Percentiles rank a stretch among this genome's conserved stretches.
These are phyloP conservation scores for Ascochyta viciae-villosae DNA, from an alignment of 2,329 filamentous ascomycete genomes.

Conservation along the genomic window DNA sequence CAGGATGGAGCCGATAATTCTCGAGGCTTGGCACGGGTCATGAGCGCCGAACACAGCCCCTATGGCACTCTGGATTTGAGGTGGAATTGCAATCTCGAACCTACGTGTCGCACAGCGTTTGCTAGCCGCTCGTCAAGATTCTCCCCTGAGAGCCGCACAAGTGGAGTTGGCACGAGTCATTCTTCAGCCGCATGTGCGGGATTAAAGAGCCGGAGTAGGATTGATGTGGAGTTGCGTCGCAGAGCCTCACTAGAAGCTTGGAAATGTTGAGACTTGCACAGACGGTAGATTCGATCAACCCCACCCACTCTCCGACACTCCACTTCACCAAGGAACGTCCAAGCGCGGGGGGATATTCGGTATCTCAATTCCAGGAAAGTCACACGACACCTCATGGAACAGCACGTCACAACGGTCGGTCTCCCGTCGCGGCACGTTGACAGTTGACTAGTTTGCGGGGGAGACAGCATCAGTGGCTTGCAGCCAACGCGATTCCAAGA, in stretches of 20 bases:
- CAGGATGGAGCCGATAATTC: slow-evolving; percentile 5
- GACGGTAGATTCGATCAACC: slow-evolving; percentile 7
- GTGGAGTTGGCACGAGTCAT: slow-evolving; percentile 14
- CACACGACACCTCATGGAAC: slow-evolving; percentile 10
- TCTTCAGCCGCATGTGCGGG: slow-evolving; percentile 20
- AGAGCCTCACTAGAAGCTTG: slow-evolving; percentile 20
- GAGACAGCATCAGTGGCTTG: slow-evolving; percentile 16
- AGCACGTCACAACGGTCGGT: slow-evolving; percentile 10
- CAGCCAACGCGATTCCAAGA: slow-evolving; percentile 1
- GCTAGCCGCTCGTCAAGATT: background rate
- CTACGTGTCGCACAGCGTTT: background rate
- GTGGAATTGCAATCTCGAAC: background rate
- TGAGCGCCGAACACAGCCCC: slow-evolving; percentile 4
- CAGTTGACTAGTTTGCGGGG: slow-evolving; percentile 16
- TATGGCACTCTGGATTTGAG: slow-evolving; percentile 1
- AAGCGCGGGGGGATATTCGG: slow-evolving; percentile 2
- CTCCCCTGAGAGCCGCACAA: slow-evolving; percentile 5
- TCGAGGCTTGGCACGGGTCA: slow-evolving; percentile 13
- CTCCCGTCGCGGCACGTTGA: slow-evolving; percentile 11
- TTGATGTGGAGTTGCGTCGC: slow-evolving; percentile 20
- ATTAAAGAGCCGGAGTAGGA: slow-evolving; percentile 17
- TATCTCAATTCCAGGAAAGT: slow-evolving; percentile 2
- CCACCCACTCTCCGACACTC: slow-evolving; percentile 6
- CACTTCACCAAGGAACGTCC: background rate
- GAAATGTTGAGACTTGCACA: slow-evolving; percentile 20